Evolutionary conservation across 2,329 filamentous ascomycete species (phyloP), one percentile per base, ranked within the genome.

Genomic region (Hortaea werneckii): DNA sequence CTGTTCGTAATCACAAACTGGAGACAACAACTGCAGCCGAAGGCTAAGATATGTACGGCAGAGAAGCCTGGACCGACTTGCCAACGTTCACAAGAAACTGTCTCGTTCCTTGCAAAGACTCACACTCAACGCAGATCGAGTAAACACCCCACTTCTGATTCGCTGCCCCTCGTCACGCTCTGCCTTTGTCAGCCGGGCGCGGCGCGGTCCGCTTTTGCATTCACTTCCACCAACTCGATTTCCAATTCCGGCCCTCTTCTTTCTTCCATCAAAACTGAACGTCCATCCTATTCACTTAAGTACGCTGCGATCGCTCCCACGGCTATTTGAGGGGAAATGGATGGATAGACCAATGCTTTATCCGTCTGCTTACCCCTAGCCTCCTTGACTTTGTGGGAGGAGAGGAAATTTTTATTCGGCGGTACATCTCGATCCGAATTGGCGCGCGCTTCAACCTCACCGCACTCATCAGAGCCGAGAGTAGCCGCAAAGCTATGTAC

Each of bases 321-420:
- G 75, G 70, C 72, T 74, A 69, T 65, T 74, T 75, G 79, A 82
- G 78, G 79, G 79, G 79, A 82, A 82, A 81, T 65, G 76, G 77
- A 73, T 77, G 77, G 78, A 77, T 57, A 82, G 78, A 79, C 53
- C 69, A 73, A 61, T 65, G 26, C 29, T 34, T 54, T 53, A 50
- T 46, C 55, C 65, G 71, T 74, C 72, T 69, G 72, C 75, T 79
- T 80, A 79, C 75, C 75, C 75, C 78, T 70, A 66, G 69, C 68
- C 71, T 71, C 66, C 57, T 62, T 56, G 54, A 48, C 29, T 50
- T 49, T 54, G 49, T 64, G 68, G 66, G 64, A 63, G 65, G 63
- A 65, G 64, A 68, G 69, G 64, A 71, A 71, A 71, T 68, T 64
- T 60, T 61, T 65, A 56, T 52, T 53, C 52, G 65, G 66, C 67